Evolutionary conservation across 108 stramenopile genomes (phyloP).

Genomic region (Skeletonema costatum): DNA sequence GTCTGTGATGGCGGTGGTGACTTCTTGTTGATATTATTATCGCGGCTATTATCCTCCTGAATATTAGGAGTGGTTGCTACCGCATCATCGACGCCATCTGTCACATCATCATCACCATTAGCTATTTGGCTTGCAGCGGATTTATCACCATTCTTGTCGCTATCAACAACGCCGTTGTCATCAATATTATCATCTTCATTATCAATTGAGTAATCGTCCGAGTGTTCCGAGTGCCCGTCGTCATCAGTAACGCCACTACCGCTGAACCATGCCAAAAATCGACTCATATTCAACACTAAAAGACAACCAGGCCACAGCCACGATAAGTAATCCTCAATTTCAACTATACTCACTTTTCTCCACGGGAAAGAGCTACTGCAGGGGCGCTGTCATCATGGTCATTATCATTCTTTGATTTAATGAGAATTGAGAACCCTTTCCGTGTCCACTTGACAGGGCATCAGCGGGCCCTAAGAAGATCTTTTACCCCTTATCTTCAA

Average conservation of each 20-base stretch:
- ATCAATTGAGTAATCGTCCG: not conserved
- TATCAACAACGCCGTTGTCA: not conserved
- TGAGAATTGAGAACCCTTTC: too few relatives aligned
- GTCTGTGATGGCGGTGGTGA: too few relatives aligned
- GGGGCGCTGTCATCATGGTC: too few relatives aligned
- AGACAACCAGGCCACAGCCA: too few relatives aligned
- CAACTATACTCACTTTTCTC: too few relatives aligned
- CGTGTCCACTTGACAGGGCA: not conserved
- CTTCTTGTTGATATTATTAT: too few relatives aligned
- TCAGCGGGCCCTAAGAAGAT: too few relatives aligned
- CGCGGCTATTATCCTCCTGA: too few relatives aligned
- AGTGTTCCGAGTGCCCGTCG: not conserved
- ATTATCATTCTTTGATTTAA: too few relatives aligned
- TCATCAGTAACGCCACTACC: not conserved
- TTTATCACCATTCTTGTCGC: not conserved
- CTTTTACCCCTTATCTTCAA: not conserved
- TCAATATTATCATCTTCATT: not conserved
- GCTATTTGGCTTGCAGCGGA: not conserved
- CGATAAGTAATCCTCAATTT: too few relatives aligned
- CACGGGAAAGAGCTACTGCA: too few relatives aligned
- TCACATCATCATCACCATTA: not conserved
- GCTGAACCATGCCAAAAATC: constrained; percentile 11
- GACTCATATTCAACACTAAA: not conserved
- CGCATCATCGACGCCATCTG: not conserved
- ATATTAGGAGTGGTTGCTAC: not conserved